Evolutionary conservation across 148 eudicot genomes (phyloP).

Genomic region (Persicaria tinctoria): DNA sequence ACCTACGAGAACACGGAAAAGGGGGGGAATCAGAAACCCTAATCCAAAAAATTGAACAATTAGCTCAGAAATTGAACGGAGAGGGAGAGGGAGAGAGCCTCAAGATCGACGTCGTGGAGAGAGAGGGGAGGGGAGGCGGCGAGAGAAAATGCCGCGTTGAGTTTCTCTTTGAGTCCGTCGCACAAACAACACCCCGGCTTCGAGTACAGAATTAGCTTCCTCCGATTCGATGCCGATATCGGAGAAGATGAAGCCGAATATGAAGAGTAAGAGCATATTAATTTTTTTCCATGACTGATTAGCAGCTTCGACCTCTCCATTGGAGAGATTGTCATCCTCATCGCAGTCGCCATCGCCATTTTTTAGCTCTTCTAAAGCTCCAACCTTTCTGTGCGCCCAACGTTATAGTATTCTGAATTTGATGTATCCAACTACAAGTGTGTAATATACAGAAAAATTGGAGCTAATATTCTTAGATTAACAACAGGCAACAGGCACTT

Average conservation of each 20-base stretch:
- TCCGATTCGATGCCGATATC: constrained; percentile 10
- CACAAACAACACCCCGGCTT: constrained; percentile 95
- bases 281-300: not conserved
- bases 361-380: not conserved
- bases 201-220: constrained; percentile 66
- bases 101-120: constrained; percentile 47
- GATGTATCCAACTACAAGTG: too few relatives aligned
- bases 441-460: too few relatives aligned
- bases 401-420: not conserved
- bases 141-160: constrained; percentile 54
- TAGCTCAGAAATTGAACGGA: not conserved
- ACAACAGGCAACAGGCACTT: too few relatives aligned
- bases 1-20: constrained; percentile 26
- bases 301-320: constrained; percentile 12
- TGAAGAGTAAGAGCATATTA: constrained; percentile 13
- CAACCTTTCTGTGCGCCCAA: not conserved
- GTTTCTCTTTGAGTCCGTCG: constrained; percentile 88
- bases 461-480: constrained; percentile 1
- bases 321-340: constrained; percentile 14
- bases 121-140: constrained; percentile 24
- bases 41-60: not conserved
- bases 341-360: constrained; percentile 12
- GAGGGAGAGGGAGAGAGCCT: constrained; percentile 24
- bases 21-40: constrained; percentile 12
- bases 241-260: constrained; percentile 25